Percentiles rank a stretch among this genome's conserved stretches.
These are phyloP conservation scores for Spathaspora girioi DNA, from an alignment of 805 yeast genomes.

Conservation along the genomic window DNA sequence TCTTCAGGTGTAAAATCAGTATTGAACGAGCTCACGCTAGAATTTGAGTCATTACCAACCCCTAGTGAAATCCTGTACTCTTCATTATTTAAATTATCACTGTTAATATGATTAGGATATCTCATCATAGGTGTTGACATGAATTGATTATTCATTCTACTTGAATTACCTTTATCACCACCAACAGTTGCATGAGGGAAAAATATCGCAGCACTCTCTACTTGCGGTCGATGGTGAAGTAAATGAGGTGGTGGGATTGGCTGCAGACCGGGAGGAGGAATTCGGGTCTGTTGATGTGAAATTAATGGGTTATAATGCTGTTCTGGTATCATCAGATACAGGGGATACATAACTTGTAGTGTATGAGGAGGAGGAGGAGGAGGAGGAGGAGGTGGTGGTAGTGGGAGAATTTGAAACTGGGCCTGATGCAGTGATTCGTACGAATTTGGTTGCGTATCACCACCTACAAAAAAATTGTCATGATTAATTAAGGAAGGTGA, in stretches of 20 bases:
- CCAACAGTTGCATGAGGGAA: background rate
- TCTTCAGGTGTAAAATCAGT: background rate
- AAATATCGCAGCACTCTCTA: background rate
- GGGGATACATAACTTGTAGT: background rate
- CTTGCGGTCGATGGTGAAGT: background rate
- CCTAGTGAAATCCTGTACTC: background rate
- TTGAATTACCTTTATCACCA: background rate
- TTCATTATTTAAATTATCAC: background rate
- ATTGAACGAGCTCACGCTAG: background rate
- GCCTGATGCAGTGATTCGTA: background rate
- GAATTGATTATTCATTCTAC: background rate
- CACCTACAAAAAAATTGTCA: background rate
- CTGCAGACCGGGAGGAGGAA: background rate
- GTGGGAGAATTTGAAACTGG: background rate
- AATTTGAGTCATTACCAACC: background rate
- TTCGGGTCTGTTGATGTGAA: background rate
- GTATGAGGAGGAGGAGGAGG: too few relatives aligned
- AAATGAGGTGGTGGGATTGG: background rate
- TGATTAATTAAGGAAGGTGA: background rate
- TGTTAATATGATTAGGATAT: background rate
- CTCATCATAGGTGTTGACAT: background rate
- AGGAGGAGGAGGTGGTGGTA: too few relatives aligned
- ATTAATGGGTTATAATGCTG: background rate
- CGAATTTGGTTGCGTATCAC: background rate
- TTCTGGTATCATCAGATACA: background rate